Evolutionary conservation across 345 rosid genomes (phyloP).

Genomic region (Crucihimalaya himalaica): DNA sequence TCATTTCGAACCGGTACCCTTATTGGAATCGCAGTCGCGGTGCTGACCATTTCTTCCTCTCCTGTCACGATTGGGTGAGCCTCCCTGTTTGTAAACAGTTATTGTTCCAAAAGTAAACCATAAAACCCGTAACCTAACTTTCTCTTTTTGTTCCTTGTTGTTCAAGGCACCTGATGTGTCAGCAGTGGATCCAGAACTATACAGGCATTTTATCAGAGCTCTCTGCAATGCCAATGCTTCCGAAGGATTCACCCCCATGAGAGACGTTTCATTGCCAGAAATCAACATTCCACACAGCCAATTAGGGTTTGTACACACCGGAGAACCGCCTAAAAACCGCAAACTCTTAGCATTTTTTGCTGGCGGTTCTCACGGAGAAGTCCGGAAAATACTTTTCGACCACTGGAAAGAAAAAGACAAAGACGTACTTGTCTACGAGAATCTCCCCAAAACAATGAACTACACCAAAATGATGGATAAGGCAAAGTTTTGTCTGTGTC

Average conservation of each 20-base stretch:
- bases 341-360: conserved; percentile 66
- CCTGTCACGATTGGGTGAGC: conserved; percentile 74
- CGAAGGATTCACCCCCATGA: conserved; percentile 60
- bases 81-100: background rate
- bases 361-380: conserved; percentile 63
- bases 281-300: conserved; percentile 35
- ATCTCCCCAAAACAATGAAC: conserved; percentile 43
- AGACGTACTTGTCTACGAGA: conserved; percentile 53
- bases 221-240: conserved; percentile 81
- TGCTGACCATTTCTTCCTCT: conserved; percentile 62
- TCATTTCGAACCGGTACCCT: conserved; percentile 50
- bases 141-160: background rate
- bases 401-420: conserved; percentile 72
- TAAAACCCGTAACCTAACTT: background rate
- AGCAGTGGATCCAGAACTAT: conserved; percentile 44
- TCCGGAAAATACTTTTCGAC: conserved; percentile 47
- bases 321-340: conserved; percentile 41
- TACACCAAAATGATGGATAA: conserved; percentile 51
- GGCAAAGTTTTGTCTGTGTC: conserved; percentile 61
- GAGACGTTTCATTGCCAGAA: conserved; percentile 73
- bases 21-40: conserved; percentile 66
- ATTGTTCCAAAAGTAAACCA: background rate
- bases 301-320: conserved; percentile 30
- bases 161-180: conserved; percentile 70
- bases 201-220: conserved; percentile 60